Conservation (phyloP, 2,329 filamentous ascomycete species). For the Botrytis byssoidea region DNA sequence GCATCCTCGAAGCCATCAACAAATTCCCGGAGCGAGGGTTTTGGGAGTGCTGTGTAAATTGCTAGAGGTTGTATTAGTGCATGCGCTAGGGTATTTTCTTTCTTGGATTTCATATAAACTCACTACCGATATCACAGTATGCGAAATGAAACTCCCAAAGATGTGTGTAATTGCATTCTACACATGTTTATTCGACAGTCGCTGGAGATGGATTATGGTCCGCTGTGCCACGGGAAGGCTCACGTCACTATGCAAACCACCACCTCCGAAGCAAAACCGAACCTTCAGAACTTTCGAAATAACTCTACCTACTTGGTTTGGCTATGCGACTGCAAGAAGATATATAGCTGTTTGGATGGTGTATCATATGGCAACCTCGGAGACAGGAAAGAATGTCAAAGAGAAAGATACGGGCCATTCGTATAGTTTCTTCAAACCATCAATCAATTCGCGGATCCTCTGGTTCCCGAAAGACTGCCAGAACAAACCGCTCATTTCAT, state of each 20-base stretch:
- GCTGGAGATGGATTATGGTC: neutral
- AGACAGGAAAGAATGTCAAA: no score
- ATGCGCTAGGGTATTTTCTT: no score
- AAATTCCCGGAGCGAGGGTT: neutral
- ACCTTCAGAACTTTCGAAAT: neutral
- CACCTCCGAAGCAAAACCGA: neutral
- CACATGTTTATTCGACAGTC: neutral
- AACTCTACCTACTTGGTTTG: accelerated
- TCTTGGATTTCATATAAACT: no score
- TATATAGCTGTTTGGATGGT: neutral
- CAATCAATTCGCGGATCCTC: no score
- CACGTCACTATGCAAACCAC: neutral
- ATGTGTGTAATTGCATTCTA: accelerated
- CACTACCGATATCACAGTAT: no score
- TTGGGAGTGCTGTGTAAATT: no score
- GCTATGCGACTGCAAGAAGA: neutral
- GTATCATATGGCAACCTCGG: neutral
- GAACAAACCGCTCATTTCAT: no score
- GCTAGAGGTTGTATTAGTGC: no score
- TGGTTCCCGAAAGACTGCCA: no score
- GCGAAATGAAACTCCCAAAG: neutral
- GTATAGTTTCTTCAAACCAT: no score
- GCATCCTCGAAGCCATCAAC: neutral
- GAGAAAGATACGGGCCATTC: no score
- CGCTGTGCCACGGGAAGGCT: neutral